phyloP scores from a whole-genome alignment of 805 yeast species.

The Candida succiphila region DNA sequence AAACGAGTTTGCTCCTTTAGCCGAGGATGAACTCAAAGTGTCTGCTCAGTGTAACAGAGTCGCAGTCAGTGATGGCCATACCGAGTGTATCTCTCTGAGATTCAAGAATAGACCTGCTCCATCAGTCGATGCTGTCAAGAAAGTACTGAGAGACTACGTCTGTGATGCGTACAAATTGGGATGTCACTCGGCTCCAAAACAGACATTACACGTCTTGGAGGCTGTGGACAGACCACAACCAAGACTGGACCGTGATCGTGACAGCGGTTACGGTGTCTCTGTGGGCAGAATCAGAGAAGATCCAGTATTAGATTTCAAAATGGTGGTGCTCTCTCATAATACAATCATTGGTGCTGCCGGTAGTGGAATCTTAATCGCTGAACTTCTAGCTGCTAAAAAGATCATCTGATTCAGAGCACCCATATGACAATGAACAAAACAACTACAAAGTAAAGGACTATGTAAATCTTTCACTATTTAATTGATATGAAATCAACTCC shows the following conservation, averaged over 20 bases:
- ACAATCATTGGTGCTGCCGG: slow-evolving; percentile 99
- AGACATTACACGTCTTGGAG: slow-evolving; percentile 85
- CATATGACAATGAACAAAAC: neutral
- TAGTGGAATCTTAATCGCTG: slow-evolving; percentile 93
- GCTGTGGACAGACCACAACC: slow-evolving; percentile 96
- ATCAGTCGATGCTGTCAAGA: slow-evolving; percentile 67
- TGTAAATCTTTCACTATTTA: no score
- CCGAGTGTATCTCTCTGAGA: slow-evolving; percentile 83
- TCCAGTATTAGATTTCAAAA: slow-evolving; percentile 86
- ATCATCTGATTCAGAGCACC: slow-evolving; percentile 55
- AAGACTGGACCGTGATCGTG: slow-evolving; percentile 92
- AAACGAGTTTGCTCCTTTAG: slow-evolving; percentile 43
- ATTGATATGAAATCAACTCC: no score
- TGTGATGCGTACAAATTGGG: slow-evolving; percentile 76
- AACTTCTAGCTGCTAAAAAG: slow-evolving; percentile 69
- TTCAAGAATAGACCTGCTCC: slow-evolving; percentile 83
- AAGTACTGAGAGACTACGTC: slow-evolving; percentile 57
- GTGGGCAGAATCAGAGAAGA: slow-evolving; percentile 94
- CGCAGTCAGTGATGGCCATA: slow-evolving; percentile 96
- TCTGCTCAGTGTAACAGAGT: slow-evolving; percentile 97
- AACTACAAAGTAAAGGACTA: no score
- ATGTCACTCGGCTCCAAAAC: slow-evolving; percentile 89
- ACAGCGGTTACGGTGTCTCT: slow-evolving; percentile 85
- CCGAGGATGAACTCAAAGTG: slow-evolving; percentile 67
- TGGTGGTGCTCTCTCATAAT: slow-evolving; percentile 96